Evolutionary conservation across 345 rosid species (phyloP), one percentile per base, ranked within the genome.

Genomic region (Luvunga scandens): DNA sequence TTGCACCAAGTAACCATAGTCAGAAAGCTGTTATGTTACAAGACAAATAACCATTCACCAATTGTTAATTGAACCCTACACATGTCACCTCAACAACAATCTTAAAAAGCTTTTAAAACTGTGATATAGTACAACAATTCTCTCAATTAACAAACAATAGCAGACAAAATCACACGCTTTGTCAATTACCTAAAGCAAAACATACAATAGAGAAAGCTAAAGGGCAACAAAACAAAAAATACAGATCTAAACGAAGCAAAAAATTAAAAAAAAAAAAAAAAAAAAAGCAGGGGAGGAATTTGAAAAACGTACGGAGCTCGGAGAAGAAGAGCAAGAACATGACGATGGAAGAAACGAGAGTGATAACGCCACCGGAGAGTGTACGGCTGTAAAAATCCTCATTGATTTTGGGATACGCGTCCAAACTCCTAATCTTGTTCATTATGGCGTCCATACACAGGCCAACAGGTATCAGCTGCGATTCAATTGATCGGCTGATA

Each of bases 301-400:
- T 4, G 13, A 56, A 2, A 3, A 28, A 84, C 93, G 57, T 81
- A 93, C 98, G 91, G 69, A 96, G 93, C 88, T 96, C 99, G 67
- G 97, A 92, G 89, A 96, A 78, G 95, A 96, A 96, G 81, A 96
- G 99, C 79, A 96, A 90, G 76, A 90, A 76, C 99, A 96, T 96
- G 82, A 96, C 84, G 69, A 93, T 76, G 84, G 99, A 92, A 80
- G 99, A 96, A 69, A 84, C 79, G 79, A 96, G 85, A 64, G 99
- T 93, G 81, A 96, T 92, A 67, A 93, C 86, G 72, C 99, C 99
- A 66, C 98, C 99, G 88, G 97, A 91, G 69, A 93, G 89, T 0
- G 99, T 96, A 21, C 97, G 97, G 87, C 97, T 91, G 78, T 93
- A 93, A 83, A 96, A 96, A 84, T 96, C 99, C 83, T 96, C 98